A percentile compares a stretch with the other conserved stretches of the same genome.
These are phyloP conservation scores for Coix lacrymajobi DNA, from an alignment of 176 grass and related monocot species.

Conservation along the genomic window DNA sequence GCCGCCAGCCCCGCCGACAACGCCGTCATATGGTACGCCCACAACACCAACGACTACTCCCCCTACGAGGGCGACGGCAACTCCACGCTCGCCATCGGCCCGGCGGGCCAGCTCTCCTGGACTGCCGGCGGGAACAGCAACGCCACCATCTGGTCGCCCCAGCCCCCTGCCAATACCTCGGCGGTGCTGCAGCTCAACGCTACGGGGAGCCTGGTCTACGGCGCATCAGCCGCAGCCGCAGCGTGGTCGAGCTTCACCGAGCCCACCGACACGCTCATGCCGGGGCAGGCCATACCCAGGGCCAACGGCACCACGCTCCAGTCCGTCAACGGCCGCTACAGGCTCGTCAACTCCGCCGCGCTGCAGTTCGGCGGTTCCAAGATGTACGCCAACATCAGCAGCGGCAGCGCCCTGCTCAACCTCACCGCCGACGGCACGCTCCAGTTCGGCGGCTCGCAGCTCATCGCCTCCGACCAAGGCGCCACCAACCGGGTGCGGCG, in stretches of 20 bases:
- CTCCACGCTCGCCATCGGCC: conserved; percentile 24
- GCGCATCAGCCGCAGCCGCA: fast-evolving
- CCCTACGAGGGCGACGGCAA: not conserved
- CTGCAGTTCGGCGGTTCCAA: not conserved
- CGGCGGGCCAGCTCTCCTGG: conserved; percentile 38
- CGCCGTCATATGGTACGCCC: conserved; percentile 47
- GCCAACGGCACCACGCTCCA: not conserved
- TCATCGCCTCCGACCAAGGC: conserved; percentile 48
- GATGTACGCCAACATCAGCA: conserved; percentile 8
- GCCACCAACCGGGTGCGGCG: conserved; percentile 19
- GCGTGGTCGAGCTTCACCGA: conserved; percentile 38
- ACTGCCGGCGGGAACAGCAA: not conserved
- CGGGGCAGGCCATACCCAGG: conserved; percentile 29
- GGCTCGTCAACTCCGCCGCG: not conserved
- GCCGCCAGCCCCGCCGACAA: not conserved
- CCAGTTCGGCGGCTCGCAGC: not conserved
- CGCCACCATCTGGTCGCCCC: not conserved
- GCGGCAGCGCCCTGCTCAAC: not conserved
- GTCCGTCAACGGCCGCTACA: conserved; percentile 23
- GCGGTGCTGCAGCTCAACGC: conserved; percentile 9
- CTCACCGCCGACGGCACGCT: conserved; percentile 43
- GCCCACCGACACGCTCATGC: conserved; percentile 57
- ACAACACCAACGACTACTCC: fast-evolving
- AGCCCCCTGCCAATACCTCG: not conserved
- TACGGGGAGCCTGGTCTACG: conserved; percentile 28